Conservation (phyloP, 495 filamentous ascomycete species). For the Aspergillus conjunctus region DNA sequence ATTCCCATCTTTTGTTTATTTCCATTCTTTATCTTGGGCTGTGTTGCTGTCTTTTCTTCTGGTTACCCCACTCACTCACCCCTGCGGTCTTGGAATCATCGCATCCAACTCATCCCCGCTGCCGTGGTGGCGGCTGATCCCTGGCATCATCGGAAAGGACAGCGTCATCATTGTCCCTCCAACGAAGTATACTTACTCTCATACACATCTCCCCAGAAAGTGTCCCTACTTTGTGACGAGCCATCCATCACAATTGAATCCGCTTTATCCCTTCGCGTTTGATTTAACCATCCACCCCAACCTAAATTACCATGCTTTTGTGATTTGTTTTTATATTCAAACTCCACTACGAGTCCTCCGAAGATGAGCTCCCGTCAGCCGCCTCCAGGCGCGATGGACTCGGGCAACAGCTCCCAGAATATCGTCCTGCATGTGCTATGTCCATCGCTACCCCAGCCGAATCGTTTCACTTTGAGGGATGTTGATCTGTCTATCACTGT, state of each 20-base stretch:
- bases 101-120: neutral
- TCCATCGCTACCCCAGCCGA: constrained; percentile 59
- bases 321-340: neutral
- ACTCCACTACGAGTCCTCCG: neutral
- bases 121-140: neutral
- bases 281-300: neutral
- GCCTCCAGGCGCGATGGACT: constrained; percentile 7
- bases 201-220: too few species aligned
- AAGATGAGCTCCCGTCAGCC: constrained; percentile 6
- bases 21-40: neutral
- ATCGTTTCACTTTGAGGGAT: constrained; percentile 54
- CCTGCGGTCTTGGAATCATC: neutral
- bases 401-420: constrained; percentile 14
- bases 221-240: neutral
- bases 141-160: constrained; percentile 11
- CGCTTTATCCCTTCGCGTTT: neutral
- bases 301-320: constrained; percentile 4
- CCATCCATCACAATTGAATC: neutral
- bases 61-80: neutral
- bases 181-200: neutral
- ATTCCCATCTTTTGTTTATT: neutral
- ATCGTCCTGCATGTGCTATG: constrained; percentile 66
- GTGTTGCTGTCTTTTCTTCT: neutral
- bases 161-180: constrained; percentile 9
- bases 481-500: constrained; percentile 59